phyloP scores from a whole-genome alignment of 257 asterid species.

The Ilex asprella region DNA sequence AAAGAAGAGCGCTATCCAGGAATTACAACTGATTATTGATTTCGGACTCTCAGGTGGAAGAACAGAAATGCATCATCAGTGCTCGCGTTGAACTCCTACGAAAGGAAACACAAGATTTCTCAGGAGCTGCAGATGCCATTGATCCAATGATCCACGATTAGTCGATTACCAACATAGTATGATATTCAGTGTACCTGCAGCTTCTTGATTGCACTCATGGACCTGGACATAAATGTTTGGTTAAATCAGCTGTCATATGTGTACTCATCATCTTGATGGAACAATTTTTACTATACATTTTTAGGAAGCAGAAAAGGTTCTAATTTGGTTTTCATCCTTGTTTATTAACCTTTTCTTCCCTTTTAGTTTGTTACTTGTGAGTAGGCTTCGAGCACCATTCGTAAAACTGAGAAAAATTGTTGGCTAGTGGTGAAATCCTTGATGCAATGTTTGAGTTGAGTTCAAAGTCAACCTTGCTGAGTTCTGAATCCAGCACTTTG shows the following conservation, averaged over 20 bases:
- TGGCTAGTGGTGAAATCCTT: no score
- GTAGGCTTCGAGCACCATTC: no score
- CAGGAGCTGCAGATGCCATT: conserved; percentile 35
- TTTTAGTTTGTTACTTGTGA: no score
- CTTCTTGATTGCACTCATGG: not conserved
- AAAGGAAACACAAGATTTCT: conserved; percentile 46
- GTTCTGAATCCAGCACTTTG: no score
- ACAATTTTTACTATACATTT: no score
- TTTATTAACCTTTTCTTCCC: no score
- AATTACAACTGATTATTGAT: conserved; percentile 1
- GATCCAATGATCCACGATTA: not conserved
- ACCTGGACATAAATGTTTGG: not conserved
- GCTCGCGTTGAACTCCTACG: conserved; percentile 54
- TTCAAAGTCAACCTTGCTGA: no score
- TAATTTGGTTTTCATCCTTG: no score
- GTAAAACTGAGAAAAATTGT: no score
- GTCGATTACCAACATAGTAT: not conserved
- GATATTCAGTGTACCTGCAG: not conserved
- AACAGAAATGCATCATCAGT: conserved; percentile 35
- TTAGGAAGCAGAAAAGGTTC: no score
- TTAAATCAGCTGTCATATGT: not conserved
- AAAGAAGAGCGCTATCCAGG: not conserved
- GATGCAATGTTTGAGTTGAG: no score
- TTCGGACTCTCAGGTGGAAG: conserved; percentile 47
- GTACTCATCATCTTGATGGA: no score